phyloP scores from a whole-genome alignment of 2,329 filamentous ascomycete genomes.

The Mycosphaerella sp. region DNA sequence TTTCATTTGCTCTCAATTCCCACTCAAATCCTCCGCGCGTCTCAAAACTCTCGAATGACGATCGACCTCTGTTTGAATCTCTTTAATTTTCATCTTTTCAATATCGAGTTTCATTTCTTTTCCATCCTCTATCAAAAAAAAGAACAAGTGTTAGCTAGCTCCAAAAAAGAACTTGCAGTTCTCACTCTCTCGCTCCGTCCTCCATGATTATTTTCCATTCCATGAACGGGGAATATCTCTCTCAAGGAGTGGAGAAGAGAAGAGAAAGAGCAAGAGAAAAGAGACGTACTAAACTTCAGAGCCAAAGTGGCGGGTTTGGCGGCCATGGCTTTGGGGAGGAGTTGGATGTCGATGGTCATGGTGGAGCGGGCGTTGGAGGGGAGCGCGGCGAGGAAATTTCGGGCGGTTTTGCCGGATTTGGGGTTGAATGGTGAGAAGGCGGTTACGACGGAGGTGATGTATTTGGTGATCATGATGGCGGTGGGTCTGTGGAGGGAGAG shows the following conservation, averaged over 20 bases:
- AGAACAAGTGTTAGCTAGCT: neutral
- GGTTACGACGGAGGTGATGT: conserved; percentile 76
- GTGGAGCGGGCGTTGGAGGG: conserved; percentile 68
- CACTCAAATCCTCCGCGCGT: conserved; percentile 71
- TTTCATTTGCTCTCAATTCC: conserved; percentile 16
- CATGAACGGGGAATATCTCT: no score
- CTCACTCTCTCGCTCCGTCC: no score
- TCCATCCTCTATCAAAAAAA: conserved; percentile 64
- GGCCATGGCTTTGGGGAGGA: conserved; percentile 61
- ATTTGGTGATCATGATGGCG: conserved; percentile 68
- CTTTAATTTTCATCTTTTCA: conserved; percentile 74
- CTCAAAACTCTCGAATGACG: conserved; percentile 77
- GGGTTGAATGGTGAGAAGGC: conserved; percentile 89
- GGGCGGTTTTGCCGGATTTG: conserved; percentile 66
- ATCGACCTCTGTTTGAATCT: conserved; percentile 82
- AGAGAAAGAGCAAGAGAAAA: no score
- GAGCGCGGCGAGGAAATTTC: conserved; percentile 79
- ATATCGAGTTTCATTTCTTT: conserved; percentile 81
- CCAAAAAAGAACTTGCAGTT: no score
- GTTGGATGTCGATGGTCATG: conserved; percentile 70
- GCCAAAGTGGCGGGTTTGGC: conserved; percentile 61
- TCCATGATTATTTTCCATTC: no score
- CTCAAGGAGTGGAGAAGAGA: no score
- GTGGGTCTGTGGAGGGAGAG: neutral
- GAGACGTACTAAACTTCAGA: conserved; percentile 73